Evolutionary conservation across 305 asterid genomes (phyloP), one percentile per base, ranked within the genome.

Genomic region (Rubia tinctorum): DNA sequence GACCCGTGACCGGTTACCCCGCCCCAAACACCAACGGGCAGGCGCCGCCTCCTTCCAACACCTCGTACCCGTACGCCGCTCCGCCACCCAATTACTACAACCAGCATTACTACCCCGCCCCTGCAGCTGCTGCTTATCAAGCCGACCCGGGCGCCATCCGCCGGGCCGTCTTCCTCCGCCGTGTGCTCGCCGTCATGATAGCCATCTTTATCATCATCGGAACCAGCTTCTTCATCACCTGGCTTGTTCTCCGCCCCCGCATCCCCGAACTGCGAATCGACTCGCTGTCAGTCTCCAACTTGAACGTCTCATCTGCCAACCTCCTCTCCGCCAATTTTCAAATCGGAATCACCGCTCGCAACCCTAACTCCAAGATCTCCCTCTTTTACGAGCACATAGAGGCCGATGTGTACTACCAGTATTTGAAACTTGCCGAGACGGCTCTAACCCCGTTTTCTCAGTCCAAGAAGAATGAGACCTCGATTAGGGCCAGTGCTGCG

Each of bases 1-100:
- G 96, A 62, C 97, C 92, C 7, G 94, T 89, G 11, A 89, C 97
- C n/a, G 97, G 97, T 49, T 90, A 88, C 73, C 98, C 97, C 2
- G 96, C 90, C 66, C 80, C 86, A 8, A 78, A 83, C 66, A 51
- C 83, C 66, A 89, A 84, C 69, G 85, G 84, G 70, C 68, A 11
- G 64, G 15, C 68, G 68, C 42, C 37, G 37, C 43, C 69, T 23
- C 25, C 45, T 18, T 58, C 74, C 74, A 39, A 58, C 78, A 75
- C 85, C 67, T 87, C 83, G 49, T 88, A 88, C 66, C 85, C 93
- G 8, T 87, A 87, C 78, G 83, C 74, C 40, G 80, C 82, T 22
- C 79, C 87, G 0, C 81, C 90, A 11, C 88, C 77, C 69, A 70
- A 82, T 74, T 82, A 80, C 66, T 77, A 74, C 79, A 66, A 75